Conservation (phyloP, 805 yeast genomes). For the Ogataea degrootiae region DNA sequence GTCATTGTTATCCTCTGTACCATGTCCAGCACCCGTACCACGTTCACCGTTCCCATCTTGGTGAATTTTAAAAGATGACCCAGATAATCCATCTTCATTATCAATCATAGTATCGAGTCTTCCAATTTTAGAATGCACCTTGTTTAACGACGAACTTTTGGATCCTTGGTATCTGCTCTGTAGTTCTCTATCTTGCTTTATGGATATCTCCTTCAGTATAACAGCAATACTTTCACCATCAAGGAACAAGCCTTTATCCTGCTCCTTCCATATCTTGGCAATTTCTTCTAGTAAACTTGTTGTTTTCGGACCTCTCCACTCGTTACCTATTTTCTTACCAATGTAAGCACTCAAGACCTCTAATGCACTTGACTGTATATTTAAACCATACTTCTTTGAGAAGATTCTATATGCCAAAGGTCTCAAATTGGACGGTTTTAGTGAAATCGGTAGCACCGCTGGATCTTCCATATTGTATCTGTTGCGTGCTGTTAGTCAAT, state of each 20-base stretch:
- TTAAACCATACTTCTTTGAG: slow-evolving; percentile 89
- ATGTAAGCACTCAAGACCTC: slow-evolving; percentile 66
- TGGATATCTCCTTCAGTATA: slow-evolving; percentile 52
- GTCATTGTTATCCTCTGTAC: neutral
- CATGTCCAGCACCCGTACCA: slow-evolving; percentile 46
- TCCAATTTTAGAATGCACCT: neutral
- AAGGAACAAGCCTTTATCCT: slow-evolving; percentile 80
- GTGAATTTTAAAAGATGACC: slow-evolving; percentile 10
- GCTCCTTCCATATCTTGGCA: slow-evolving; percentile 82
- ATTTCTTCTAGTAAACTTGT: slow-evolving; percentile 69
- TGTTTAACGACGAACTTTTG: slow-evolving; percentile 1
- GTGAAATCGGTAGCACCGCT: slow-evolving; percentile 63
- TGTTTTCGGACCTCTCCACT: slow-evolving; percentile 72
- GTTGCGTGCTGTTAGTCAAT: neutral
- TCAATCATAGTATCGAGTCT: slow-evolving; percentile 5
- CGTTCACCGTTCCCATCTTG: slow-evolving; percentile 28
- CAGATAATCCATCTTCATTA: neutral
- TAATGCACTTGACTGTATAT: slow-evolving; percentile 82
- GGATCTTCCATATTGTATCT: slow-evolving; percentile 25
- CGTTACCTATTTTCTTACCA: slow-evolving; percentile 74
- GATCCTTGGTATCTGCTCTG: slow-evolving; percentile 9
- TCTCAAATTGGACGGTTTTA: slow-evolving; percentile 77
- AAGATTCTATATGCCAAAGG: slow-evolving; percentile 88
- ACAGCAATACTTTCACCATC: slow-evolving; percentile 67
- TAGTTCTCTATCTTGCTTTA: slow-evolving; percentile 13